Base-by-base conservation (phyloP, 345 rosid genomes). In the Leavenworthia alabamica region DNA sequence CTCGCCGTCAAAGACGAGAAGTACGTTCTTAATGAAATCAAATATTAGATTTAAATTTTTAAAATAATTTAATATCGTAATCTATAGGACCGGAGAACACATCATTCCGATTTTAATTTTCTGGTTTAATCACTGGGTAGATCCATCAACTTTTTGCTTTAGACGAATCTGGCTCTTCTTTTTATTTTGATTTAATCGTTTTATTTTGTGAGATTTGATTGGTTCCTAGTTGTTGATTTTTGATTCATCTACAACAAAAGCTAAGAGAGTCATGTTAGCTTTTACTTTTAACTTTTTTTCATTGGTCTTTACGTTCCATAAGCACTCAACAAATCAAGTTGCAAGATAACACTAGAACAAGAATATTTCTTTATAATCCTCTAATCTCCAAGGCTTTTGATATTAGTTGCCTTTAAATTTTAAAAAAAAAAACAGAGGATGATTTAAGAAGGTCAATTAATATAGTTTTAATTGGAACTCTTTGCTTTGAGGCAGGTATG, bases 1-100 rank as follows among this genome's bases (percentile, higher is more conserved):
- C 97, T 93, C 22, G 99, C 97, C 72, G 99, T 93, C 47, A 84
- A 89, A 75, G 96, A 93, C 61, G 99, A 93, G 68, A 87, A 66
- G 99, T 93, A 82, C 16, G 82, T 56, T 44, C 28, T 45, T 27
- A 17, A 26, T 23, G 11, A 41, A 13, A 35, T 57, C 28, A n/a
- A 24, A 20, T 13, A 15, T 26, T 8, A 43, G 66, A 20, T 1
- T 20, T 20, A 20, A 20, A 2, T 20, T 20, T 20, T n/a, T n/a
- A n/a, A n/a, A n/a, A n/a, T n/a, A n/a, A n/a, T n/a, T n/a, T n/a
- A n/a, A n/a, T n/a, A n/a, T n/a, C n/a, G n/a, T n/a, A 20, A 11
- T 27, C 26, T 37, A n/a, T 4, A 33, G 27, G 16, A 3, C 40
- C 23, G 29, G 11, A 20, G 20, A 51, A 51, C 17, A 19, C 23